phyloP scores from a whole-genome alignment of 371 early-diverging fungal genomes.

The Mucor indicus region DNA sequence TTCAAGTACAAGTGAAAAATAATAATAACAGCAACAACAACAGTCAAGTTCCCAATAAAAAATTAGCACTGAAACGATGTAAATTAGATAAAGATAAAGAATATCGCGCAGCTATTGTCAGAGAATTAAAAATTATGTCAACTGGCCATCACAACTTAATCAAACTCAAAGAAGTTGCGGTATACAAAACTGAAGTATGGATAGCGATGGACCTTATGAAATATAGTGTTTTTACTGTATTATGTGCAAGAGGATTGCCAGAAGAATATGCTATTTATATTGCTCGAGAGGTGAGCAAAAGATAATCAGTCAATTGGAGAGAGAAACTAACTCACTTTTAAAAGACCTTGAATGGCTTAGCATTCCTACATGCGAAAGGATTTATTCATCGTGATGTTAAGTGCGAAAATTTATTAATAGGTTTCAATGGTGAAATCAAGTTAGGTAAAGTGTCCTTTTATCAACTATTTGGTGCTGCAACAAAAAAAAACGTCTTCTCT shows the following conservation, averaged over 20 bases:
- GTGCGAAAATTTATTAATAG: conserved; percentile 46
- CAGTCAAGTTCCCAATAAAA: too few relatives aligned
- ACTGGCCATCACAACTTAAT: conserved; percentile 42
- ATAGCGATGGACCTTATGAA: conserved; percentile 52
- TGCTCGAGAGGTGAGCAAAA: conserved; percentile 36
- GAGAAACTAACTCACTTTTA: too few relatives aligned
- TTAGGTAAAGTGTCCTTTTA: too few relatives aligned
- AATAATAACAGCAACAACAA: too few relatives aligned
- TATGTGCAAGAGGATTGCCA: conserved; percentile 37
- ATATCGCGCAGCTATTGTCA: conserved; percentile 41
- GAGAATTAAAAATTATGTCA: conserved; percentile 48
- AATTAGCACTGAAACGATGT: conserved; percentile 42
- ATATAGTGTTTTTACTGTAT: conserved; percentile 45
- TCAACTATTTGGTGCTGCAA: too few relatives aligned
- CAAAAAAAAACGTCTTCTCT: too few relatives aligned
- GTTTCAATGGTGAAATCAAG: conserved; percentile 43
- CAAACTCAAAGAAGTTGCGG: conserved; percentile 33
- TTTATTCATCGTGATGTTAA: conserved; percentile 52
- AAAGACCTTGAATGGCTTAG: conserved; percentile 34
- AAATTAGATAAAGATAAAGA: conserved; percentile 39
- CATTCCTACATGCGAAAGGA: conserved; percentile 38
- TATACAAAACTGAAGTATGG: conserved; percentile 41
- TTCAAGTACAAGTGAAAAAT: conserved; percentile 16
- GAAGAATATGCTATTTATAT: conserved; percentile 44
- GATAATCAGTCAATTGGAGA: too few relatives aligned